Conservation (phyloP, 176 grass and related monocot genomes). For the Pontederia crassipes region DNA sequence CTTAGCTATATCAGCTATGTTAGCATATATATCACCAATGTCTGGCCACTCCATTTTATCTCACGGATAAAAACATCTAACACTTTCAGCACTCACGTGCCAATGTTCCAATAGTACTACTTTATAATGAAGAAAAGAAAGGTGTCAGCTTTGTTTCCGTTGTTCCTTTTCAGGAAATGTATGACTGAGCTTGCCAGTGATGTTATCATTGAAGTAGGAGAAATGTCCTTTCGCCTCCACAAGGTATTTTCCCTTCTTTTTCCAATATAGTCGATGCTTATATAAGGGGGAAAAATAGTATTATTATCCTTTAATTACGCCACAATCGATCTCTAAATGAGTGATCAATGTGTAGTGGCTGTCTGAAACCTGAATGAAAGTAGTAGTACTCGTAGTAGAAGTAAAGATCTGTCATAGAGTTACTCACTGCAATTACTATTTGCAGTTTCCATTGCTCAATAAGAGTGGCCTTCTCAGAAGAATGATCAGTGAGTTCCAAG, state of each 20-base stretch:
- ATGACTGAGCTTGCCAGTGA: slow-evolving; percentile 59
- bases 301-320: too few relatives aligned
- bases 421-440: not conserved
- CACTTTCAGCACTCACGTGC: too few relatives aligned
- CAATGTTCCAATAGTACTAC: not conserved
- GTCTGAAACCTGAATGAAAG: too few relatives aligned
- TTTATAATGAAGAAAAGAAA: not conserved
- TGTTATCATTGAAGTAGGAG: slow-evolving; percentile 49
- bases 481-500: slow-evolving; percentile 46
- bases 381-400: too few relatives aligned
- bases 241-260: slow-evolving; percentile 25
- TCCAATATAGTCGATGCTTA: not conserved
- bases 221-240: slow-evolving; percentile 63
- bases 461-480: slow-evolving; percentile 58
- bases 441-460: slow-evolving; percentile 79
- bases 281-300: too few relatives aligned
- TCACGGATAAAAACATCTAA: too few relatives aligned
- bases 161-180: slow-evolving; percentile 34
- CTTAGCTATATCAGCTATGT: not conserved
- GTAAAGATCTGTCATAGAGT: not conserved
- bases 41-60: too few relatives aligned
- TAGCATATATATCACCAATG: not conserved
- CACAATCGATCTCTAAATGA: too few relatives aligned
- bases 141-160: not conserved
- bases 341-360: too few relatives aligned